A percentile compares a stretch with the other conserved stretches of the same genome.
Evolutionary conservation across 345 rosid species (phyloP).

Genomic region (Populus tremula): DNA sequence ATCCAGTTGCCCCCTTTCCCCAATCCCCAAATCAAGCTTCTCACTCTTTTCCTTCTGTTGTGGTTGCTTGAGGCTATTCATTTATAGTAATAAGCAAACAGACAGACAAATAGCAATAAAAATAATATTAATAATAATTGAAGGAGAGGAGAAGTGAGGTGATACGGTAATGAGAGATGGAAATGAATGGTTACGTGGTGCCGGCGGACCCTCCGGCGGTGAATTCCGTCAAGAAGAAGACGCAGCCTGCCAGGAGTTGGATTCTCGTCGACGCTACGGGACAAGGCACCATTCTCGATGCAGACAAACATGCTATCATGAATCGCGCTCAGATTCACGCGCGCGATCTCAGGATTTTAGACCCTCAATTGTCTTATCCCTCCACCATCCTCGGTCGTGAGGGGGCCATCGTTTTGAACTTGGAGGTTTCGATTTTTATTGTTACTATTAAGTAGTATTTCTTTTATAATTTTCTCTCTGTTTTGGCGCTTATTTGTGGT

Average conservation of each 20-base stretch:
- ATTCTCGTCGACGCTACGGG: conserved; percentile 53
- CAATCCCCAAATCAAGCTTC: too few relatives aligned
- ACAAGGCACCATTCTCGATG: conserved; percentile 47
- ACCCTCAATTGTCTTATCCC: conserved; percentile 87
- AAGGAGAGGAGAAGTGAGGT: conserved; percentile 5
- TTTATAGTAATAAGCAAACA: neutral
- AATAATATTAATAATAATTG: neutral
- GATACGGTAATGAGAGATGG: conserved; percentile 41
- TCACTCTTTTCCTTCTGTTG: neutral
- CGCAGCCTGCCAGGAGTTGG: conserved; percentile 71
- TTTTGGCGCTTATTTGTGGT: neutral
- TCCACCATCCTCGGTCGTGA: conserved; percentile 99
- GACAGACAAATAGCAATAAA: too few relatives aligned
- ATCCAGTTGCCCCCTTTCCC: too few relatives aligned
- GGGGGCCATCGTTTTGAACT: conserved; percentile 83
- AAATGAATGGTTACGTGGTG: conserved; percentile 59
- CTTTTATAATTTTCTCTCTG: neutral
- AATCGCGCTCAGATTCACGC: conserved; percentile 96
- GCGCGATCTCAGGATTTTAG: conserved; percentile 92
- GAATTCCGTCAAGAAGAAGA: conserved; percentile 55
- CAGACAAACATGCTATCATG: conserved; percentile 87
- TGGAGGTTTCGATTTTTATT: conserved; percentile 50
- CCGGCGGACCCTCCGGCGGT: conserved; percentile 60
- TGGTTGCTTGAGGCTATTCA: neutral
- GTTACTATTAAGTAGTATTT: neutral